Evolutionary conservation across 2,329 filamentous ascomycete species (phyloP).

Genomic region (Xylaria sp.): DNA sequence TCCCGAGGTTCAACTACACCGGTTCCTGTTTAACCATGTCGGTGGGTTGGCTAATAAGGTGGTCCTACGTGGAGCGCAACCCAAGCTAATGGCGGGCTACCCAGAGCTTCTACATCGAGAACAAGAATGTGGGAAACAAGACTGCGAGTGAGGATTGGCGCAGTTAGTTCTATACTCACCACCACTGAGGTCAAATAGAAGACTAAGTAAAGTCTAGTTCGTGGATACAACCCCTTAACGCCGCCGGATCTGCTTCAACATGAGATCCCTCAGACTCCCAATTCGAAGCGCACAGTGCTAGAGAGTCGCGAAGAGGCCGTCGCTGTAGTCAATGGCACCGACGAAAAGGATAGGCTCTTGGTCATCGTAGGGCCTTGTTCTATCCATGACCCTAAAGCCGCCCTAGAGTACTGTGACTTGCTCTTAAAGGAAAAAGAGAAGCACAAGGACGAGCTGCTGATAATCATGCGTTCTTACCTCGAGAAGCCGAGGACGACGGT

Average conservation of each 20-base stretch:
- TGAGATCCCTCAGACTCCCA: slow-evolving; percentile 76
- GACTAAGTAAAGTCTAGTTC: slow-evolving; percentile 62
- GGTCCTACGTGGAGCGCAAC: slow-evolving; percentile 10
- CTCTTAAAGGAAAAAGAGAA: slow-evolving; percentile 85
- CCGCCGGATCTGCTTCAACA: slow-evolving; percentile 94
- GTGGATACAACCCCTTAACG: slow-evolving; percentile 92
- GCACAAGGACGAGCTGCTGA: slow-evolving; percentile 87
- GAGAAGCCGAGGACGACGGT: slow-evolving; percentile 99
- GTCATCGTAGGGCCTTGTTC: slow-evolving; percentile 95
- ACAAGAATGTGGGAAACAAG: slow-evolving; percentile 82
- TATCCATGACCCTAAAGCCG: slow-evolving; percentile 92
- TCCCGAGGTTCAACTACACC: slow-evolving; percentile 15
- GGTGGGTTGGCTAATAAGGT: slow-evolving; percentile 38
- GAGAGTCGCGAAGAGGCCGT: slow-evolving; percentile 71
- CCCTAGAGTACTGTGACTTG: slow-evolving; percentile 91
- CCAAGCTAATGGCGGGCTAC: slow-evolving; percentile 49
- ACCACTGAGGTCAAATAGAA: not conserved
- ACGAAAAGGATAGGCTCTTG: slow-evolving; percentile 68
- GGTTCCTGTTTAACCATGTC: slow-evolving; percentile 42
- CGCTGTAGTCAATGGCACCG: slow-evolving; percentile 74
- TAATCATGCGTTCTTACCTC: slow-evolving; percentile 98
- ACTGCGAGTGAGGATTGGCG: slow-evolving; percentile 82
- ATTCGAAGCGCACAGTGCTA: slow-evolving; percentile 70
- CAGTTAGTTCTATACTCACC: slow-evolving; percentile 65
- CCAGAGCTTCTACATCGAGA: slow-evolving; percentile 78